These are phyloP conservation scores for Aspergillus fumigatiaffinis DNA, from an alignment of 2,329 filamentous ascomycete genomes.

Conservation along the genomic window DNA sequence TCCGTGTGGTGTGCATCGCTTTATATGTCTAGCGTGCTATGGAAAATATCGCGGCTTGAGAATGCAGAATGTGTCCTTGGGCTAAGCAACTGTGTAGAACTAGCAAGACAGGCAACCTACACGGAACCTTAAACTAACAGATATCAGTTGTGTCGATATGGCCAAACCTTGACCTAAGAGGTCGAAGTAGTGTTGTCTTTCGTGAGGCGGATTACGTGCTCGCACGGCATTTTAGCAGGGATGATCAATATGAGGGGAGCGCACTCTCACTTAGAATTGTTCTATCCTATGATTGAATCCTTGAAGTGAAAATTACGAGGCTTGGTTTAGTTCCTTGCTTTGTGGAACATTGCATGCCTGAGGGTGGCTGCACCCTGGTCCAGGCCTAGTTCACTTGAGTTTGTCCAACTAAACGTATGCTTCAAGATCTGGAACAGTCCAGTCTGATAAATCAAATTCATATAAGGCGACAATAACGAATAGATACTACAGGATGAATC, in stretches of 20 bases:
- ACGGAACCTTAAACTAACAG: not conserved
- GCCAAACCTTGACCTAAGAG: not conserved
- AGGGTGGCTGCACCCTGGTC: too few relatives aligned
- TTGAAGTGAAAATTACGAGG: not conserved
- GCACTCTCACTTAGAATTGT: not conserved
- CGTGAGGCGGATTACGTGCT: conserved; percentile 29
- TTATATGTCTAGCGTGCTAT: not conserved
- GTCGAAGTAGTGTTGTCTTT: conserved; percentile 22
- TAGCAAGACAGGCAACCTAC: too few relatives aligned
- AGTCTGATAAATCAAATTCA: not conserved
- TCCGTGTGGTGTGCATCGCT: not conserved
- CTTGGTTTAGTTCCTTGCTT: not conserved
- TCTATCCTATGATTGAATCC: not conserved
- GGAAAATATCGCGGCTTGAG: not conserved
- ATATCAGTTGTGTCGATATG: too few relatives aligned
- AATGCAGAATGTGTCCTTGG: too few relatives aligned
- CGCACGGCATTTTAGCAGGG: conserved; percentile 22
- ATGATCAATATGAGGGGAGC: not conserved
- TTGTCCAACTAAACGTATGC: too few relatives aligned
- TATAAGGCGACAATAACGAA: not conserved
- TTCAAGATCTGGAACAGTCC: not conserved
- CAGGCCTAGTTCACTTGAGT: too few relatives aligned
- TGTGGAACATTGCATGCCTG: too few relatives aligned
- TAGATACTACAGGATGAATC: not conserved
- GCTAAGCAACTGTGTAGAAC: too few relatives aligned